These are phyloP conservation scores for Sporothrix curviconia DNA, from an alignment of 2,329 filamentous ascomycete species.

Conservation along the genomic window DNA sequence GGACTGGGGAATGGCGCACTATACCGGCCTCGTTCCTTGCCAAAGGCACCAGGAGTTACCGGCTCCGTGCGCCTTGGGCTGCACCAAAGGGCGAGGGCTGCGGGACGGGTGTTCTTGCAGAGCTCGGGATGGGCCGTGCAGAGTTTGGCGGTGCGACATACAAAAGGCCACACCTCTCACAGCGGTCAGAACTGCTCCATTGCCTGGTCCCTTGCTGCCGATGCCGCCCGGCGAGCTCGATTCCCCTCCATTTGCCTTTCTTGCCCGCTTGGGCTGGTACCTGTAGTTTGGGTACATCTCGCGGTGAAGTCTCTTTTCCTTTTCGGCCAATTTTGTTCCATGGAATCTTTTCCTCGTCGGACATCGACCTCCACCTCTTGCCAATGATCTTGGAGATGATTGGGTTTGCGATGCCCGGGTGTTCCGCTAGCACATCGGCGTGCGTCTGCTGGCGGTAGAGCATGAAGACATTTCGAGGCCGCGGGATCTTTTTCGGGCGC, in stretches of 20 bases:
- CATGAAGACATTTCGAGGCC: conserved; percentile 63
- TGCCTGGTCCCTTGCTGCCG: conserved; percentile 18
- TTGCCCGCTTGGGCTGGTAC: conserved; percentile 75
- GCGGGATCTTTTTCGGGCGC: neutral
- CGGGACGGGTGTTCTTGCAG: neutral
- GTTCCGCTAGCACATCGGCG: conserved; percentile 67
- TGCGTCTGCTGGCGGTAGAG: conserved; percentile 93
- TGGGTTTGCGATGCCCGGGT: conserved; percentile 88
- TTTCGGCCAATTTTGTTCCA: conserved; percentile 89
- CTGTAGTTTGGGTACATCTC: conserved; percentile 89
- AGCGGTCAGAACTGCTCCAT: no score
- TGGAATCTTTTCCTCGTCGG: conserved; percentile 65
- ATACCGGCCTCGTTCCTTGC: neutral
- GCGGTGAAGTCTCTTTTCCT: conserved; percentile 86
- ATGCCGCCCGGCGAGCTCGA: neutral
- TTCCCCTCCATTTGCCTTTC: conserved; percentile 25
- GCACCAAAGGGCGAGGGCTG: neutral
- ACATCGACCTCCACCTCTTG: conserved; percentile 77
- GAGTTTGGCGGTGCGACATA: conserved; percentile 56
- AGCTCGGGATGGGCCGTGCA: conserved; percentile 23
- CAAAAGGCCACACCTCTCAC: no score
- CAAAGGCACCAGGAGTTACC: neutral
- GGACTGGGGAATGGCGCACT: neutral
- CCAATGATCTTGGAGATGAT: conserved; percentile 98
- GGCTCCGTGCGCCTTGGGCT: neutral